Conservation (phyloP, 768 basidiomycete species). For the Russula virescens region DNA sequence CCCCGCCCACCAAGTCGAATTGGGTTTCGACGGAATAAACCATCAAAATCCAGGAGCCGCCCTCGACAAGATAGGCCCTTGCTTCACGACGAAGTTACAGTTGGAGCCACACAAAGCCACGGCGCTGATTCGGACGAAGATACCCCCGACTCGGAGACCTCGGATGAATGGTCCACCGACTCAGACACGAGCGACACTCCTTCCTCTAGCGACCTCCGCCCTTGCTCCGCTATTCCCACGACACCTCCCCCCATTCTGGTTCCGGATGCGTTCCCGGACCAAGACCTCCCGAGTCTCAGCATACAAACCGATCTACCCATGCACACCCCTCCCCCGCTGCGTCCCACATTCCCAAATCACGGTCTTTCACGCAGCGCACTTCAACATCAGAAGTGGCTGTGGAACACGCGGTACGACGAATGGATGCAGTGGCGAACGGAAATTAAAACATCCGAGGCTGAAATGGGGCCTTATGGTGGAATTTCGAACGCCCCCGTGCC, state of each 20-base stretch:
- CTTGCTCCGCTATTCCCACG: conserved; percentile 3
- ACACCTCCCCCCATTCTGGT: conserved; percentile 12
- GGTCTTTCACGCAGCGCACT: conserved; percentile 60
- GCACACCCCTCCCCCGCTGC: conserved; percentile 1
- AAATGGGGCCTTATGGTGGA: conserved; percentile 25
- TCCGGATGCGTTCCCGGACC: conserved; percentile 17
- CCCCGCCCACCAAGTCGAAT: conserved; percentile 25
- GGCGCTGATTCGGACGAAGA: conserved; percentile 17
- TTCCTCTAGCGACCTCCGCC: background rate
- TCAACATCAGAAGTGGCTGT: conserved; percentile 55
- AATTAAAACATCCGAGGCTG: conserved; percentile 17
- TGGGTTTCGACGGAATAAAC: conserved; percentile 12
- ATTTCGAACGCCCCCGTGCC: conserved; percentile 15
- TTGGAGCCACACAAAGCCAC: background rate
- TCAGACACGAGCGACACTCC: conserved; percentile 20
- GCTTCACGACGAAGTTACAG: background rate
- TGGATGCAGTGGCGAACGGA: conserved; percentile 38
- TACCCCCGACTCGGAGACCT: conserved; percentile 20
- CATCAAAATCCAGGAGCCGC: background rate
- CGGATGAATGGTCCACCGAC: conserved; percentile 25
- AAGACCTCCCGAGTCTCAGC: background rate
- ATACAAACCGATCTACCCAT: conserved; percentile 4
- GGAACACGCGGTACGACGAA: conserved; percentile 50
- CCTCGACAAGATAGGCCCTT: background rate
- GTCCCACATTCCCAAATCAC: conserved; percentile 36